Conservation (phyloP, 768 basidiomycete species). For the Tephrocybe sp. region DNA sequence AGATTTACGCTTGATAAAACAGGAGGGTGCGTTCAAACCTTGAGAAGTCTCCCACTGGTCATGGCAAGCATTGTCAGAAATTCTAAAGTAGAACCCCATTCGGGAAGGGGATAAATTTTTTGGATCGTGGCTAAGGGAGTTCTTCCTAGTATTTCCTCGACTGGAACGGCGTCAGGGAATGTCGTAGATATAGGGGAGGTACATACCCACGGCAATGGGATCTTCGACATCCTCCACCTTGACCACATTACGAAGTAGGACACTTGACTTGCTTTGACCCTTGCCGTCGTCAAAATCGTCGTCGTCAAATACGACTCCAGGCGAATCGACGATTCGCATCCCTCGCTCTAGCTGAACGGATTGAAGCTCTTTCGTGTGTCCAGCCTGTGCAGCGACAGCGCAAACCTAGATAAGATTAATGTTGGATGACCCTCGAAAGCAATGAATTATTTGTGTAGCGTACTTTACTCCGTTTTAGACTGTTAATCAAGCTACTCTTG, state of each 20-base stretch:
- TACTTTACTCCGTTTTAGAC: slow-evolving; percentile 81
- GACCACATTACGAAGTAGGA: slow-evolving; percentile 84
- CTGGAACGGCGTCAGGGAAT: slow-evolving; percentile 34
- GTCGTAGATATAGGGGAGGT: background rate
- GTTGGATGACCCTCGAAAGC: background rate
- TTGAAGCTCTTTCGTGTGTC: slow-evolving; percentile 91
- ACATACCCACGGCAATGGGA: slow-evolving; percentile 82
- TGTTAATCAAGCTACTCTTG: slow-evolving; percentile 93
- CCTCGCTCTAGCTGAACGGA: slow-evolving; percentile 91
- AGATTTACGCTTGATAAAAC: background rate
- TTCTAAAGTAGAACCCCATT: slow-evolving; percentile 67
- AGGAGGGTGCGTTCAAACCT: slow-evolving; percentile 42
- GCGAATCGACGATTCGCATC: slow-evolving; percentile 89
- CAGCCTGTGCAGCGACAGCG: slow-evolving; percentile 90
- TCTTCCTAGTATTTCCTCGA: slow-evolving; percentile 80
- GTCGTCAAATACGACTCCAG: slow-evolving; percentile 95
- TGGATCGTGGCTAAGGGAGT: slow-evolving; percentile 70
- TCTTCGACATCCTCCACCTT: slow-evolving; percentile 91
- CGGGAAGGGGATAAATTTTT: slow-evolving; percentile 83
- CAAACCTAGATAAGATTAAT: slow-evolving; percentile 60
- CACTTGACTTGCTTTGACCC: slow-evolving; percentile 50
- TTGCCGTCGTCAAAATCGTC: slow-evolving; percentile 43
- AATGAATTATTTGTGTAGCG: slow-evolving; percentile 8
- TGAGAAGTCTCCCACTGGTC: slow-evolving; percentile 76
- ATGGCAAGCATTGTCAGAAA: slow-evolving; percentile 91